Conservation (phyloP, 1,139 yeast species). For the Barnettozyma hawaiiensis region DNA sequence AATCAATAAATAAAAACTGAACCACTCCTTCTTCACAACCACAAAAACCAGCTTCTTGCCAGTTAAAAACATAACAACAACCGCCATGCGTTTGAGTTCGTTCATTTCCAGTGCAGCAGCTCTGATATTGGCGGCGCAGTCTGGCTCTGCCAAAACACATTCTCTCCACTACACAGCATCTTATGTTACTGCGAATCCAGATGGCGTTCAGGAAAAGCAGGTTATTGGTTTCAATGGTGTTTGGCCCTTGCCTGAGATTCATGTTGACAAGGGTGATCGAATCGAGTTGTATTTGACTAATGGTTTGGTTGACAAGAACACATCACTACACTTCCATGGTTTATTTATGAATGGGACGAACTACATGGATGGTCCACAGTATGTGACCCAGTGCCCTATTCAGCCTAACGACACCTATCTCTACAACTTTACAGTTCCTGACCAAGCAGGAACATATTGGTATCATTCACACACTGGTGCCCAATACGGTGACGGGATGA, state of each 20-base stretch:
- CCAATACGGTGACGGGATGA: conserved; percentile 73
- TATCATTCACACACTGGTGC: conserved; percentile 77
- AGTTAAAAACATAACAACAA: too few relatives aligned
- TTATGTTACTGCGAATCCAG: conserved; percentile 61
- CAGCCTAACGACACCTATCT: conserved; percentile 57
- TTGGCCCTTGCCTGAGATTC: conserved; percentile 71
- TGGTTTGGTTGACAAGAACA: conserved; percentile 46
- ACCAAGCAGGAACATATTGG: conserved; percentile 75
- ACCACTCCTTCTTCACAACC: too few relatives aligned
- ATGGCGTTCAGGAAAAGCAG: conserved; percentile 43
- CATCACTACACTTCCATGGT: conserved; percentile 76
- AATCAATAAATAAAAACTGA: not conserved
- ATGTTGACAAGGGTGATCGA: conserved; percentile 59
- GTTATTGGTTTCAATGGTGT: conserved; percentile 64
- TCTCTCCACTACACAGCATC: conserved; percentile 47
- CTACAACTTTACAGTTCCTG: conserved; percentile 57
- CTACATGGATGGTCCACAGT: conserved; percentile 76
- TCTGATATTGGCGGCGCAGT: not conserved
- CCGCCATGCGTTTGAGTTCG: not conserved
- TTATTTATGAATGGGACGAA: conserved; percentile 54
- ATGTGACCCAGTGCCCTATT: conserved; percentile 74
- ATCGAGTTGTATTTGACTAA: conserved; percentile 54
- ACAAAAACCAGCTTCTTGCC: not conserved
- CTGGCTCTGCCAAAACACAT: conserved; percentile 41
- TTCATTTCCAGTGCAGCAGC: not conserved